phyloP scores from a whole-genome alignment of 1,139 yeast species.

The Zygoascus sp. region DNA sequence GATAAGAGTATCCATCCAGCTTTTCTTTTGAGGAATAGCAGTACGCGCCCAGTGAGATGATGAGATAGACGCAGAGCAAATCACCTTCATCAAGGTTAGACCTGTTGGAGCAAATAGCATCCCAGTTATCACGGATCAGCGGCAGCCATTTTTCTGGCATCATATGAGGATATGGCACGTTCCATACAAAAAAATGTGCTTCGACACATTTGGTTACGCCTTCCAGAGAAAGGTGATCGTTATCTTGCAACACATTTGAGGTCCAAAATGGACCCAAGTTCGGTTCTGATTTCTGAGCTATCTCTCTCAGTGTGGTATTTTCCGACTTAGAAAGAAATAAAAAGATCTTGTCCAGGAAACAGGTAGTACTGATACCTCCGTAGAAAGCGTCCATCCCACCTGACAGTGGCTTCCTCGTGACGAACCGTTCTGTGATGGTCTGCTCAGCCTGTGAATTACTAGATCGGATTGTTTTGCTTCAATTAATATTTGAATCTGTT shows the following conservation, averaged over 20 bases:
- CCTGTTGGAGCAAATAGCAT: constrained; percentile 3
- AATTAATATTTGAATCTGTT: background rate
- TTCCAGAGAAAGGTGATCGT: constrained; percentile 8
- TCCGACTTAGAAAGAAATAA: constrained; percentile 4
- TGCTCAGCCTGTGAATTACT: background rate
- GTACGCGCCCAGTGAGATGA: constrained; percentile 14
- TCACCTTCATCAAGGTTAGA: constrained; percentile 6
- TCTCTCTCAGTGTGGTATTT: constrained; percentile 6
- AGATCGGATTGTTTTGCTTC: background rate
- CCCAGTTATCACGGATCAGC: constrained; percentile 9
- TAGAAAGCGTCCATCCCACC: constrained; percentile 8
- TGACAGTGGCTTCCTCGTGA: background rate
- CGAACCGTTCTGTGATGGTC: background rate
- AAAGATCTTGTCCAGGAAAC: constrained; percentile 4
- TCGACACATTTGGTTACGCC: constrained; percentile 13
- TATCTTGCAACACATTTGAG: background rate
- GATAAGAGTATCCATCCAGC: constrained; percentile 9
- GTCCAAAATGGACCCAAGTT: constrained; percentile 5
- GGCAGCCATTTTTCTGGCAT: constrained; percentile 15
- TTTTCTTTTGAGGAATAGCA: constrained; percentile 4
- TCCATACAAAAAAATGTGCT: constrained; percentile 9
- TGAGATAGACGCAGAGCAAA: constrained; percentile 9
- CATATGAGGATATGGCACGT: constrained; percentile 10
- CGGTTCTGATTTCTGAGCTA: constrained; percentile 5
- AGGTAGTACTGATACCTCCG: constrained; percentile 5